These are phyloP conservation scores for Podospora bellae-mahoneyi DNA, from an alignment of 495 filamentous ascomycete species.

Conservation along the genomic window DNA sequence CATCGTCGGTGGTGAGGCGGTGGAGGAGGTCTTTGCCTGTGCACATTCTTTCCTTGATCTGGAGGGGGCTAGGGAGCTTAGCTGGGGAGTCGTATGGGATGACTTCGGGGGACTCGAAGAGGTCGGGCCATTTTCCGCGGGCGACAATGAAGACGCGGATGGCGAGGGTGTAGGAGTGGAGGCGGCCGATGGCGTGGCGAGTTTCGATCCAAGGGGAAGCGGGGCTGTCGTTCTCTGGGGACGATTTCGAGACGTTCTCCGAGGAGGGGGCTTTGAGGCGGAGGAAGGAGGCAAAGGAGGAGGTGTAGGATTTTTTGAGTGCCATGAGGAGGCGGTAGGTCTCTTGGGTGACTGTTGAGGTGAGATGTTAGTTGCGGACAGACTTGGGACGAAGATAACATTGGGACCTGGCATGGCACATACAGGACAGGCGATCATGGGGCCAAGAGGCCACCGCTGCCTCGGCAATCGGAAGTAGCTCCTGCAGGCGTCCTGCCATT, in stretches of 20 bases:
- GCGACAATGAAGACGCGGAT: constrained; percentile 13
- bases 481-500: too few relatives aligned
- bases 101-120: constrained; percentile 22
- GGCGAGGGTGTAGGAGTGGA: constrained; percentile 21
- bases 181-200: constrained; percentile 18
- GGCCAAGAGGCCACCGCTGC: too few relatives aligned
- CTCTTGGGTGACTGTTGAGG: not conserved
- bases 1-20: constrained; percentile 1
- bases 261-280: not conserved
- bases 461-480: too few relatives aligned
- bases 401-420: not conserved
- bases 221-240: not conserved
- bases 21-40: constrained; percentile 12
- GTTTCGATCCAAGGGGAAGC: constrained; percentile 17
- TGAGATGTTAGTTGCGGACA: not conserved
- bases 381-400: not conserved
- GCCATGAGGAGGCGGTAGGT: not conserved
- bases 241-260: not conserved
- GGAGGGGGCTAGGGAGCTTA: not conserved
- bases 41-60: not conserved
- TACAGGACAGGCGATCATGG: too few relatives aligned
- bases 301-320: not conserved
- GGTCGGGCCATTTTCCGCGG: constrained; percentile 19
- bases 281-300: constrained; percentile 9
- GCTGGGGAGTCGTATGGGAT: constrained; percentile 12